phyloP scores from a whole-genome alignment of 225 moss, liverwort and hornwort species.

The Rhytidiadelphus loreus region DNA sequence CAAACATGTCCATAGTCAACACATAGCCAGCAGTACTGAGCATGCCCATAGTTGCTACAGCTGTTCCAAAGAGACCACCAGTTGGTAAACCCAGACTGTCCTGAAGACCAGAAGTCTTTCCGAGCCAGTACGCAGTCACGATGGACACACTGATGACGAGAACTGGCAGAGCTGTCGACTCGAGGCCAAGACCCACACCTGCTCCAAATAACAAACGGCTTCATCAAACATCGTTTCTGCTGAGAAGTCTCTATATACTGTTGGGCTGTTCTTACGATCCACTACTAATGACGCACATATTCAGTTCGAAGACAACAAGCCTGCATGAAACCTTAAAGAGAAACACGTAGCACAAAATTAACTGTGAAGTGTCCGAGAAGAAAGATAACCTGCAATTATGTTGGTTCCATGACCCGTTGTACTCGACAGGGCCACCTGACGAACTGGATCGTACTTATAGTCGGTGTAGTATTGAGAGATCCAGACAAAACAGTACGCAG shows the following conservation, averaged over 20 bases:
- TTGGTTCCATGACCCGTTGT: slow-evolving; percentile 99
- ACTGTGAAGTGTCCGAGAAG: neutral
- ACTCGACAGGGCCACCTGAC: slow-evolving; percentile 82
- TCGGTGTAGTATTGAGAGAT: slow-evolving; percentile 98
- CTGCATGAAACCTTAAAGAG: neutral
- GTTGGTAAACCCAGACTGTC: slow-evolving; percentile 64
- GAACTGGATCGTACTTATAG: slow-evolving; percentile 97
- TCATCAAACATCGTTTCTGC: neutral
- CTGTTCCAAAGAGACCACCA: slow-evolving; percentile 91
- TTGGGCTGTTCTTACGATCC: neutral
- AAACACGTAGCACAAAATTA: neutral
- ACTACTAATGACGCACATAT: neutral
- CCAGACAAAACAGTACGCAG: slow-evolving; percentile 93
- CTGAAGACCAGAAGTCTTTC: slow-evolving; percentile 88
- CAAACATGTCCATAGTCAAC: slow-evolving; percentile 99
- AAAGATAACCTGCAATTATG: slow-evolving; percentile 58
- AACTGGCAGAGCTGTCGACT: slow-evolving; percentile 88
- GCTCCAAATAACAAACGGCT: neutral
- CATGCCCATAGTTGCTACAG: slow-evolving; percentile 99
- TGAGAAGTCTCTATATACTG: neutral
- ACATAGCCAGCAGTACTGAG: slow-evolving; percentile 96
- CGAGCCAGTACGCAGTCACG: slow-evolving; percentile 82
- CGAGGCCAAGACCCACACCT: slow-evolving; percentile 87
- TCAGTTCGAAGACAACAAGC: neutral
- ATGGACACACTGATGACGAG: slow-evolving; percentile 86